Evolutionary conservation across 148 eudicot genomes (phyloP).

Genomic region (Amaranthus hypochondriacus): DNA sequence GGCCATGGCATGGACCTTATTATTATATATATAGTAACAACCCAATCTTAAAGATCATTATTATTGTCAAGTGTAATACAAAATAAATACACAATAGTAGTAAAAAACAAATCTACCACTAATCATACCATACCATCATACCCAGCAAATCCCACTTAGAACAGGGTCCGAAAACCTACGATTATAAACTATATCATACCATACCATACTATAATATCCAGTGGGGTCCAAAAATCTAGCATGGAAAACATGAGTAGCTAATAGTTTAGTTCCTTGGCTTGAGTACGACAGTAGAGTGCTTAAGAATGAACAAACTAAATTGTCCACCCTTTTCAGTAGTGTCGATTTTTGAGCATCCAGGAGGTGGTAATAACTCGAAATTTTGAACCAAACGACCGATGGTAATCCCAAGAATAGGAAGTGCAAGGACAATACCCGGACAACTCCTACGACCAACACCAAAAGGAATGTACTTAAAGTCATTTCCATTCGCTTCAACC

Average conservation of each 20-base stretch:
- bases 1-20: too few species aligned
- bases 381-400: conserved; percentile 78
- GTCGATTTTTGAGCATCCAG: conserved; percentile 65
- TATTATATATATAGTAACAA: too few species aligned
- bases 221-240: neutral
- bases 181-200: too few species aligned
- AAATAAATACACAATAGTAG: too few species aligned
- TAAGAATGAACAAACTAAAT: conserved; percentile 56
- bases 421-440: conserved; percentile 82
- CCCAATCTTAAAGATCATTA: too few species aligned
- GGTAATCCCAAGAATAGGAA: conserved; percentile 75
- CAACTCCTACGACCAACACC: conserved; percentile 87
- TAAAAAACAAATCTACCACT: too few species aligned
- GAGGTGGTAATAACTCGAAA: conserved; percentile 71
- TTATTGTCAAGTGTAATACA: too few species aligned
- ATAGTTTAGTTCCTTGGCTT: conserved; percentile 36
- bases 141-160: neutral
- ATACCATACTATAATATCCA: too few species aligned
- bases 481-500: conserved; percentile 82
- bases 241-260: neutral
- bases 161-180: neutral
- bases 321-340: conserved; percentile 79
- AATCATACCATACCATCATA: neutral
- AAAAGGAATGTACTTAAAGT: conserved; percentile 70
- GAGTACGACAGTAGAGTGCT: conserved; percentile 66